Evolutionary conservation across 345 rosid genomes (phyloP).

Genomic region (Rhodomyrtus tomentosa): DNA sequence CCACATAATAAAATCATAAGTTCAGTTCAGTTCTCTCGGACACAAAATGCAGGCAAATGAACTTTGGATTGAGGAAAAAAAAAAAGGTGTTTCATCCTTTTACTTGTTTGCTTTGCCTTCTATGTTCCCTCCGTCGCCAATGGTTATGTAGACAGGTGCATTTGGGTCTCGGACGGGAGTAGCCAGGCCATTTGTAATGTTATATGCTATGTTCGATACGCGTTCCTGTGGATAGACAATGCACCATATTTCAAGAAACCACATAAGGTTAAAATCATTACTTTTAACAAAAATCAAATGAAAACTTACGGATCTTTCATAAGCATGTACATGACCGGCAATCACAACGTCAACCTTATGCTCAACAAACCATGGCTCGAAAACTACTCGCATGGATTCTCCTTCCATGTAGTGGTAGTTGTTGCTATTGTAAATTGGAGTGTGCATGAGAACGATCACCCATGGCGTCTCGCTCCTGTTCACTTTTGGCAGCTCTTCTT

Average conservation of each 20-base stretch:
- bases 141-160: slow-evolving; percentile 50
- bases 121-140: slow-evolving; percentile 70
- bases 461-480: slow-evolving; percentile 47
- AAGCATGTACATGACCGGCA: slow-evolving; percentile 56
- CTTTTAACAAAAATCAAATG: too few relatives aligned
- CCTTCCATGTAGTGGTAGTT: slow-evolving; percentile 46
- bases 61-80: not conserved
- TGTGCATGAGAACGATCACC: slow-evolving; percentile 45
- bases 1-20: not conserved
- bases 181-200: slow-evolving; percentile 30
- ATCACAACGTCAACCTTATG: slow-evolving; percentile 36
- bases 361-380: slow-evolving; percentile 35
- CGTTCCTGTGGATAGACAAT: slow-evolving; percentile 21
- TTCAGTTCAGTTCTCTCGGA: not conserved
- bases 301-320: slow-evolving; percentile 39
- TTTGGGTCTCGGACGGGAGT: slow-evolving; percentile 26
- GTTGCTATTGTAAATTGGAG: slow-evolving; percentile 36
- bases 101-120: slow-evolving; percentile 57
- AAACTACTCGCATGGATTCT: slow-evolving; percentile 43
- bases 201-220: slow-evolving; percentile 36
- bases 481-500: slow-evolving; percentile 31
- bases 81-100: not conserved
- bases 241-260: not conserved
- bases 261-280: not conserved
- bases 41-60: not conserved